Evolutionary conservation across 2,329 filamentous ascomycete species (phyloP), one percentile per base, ranked within the genome.

Genomic region (Huntiella bhutanensis): DNA sequence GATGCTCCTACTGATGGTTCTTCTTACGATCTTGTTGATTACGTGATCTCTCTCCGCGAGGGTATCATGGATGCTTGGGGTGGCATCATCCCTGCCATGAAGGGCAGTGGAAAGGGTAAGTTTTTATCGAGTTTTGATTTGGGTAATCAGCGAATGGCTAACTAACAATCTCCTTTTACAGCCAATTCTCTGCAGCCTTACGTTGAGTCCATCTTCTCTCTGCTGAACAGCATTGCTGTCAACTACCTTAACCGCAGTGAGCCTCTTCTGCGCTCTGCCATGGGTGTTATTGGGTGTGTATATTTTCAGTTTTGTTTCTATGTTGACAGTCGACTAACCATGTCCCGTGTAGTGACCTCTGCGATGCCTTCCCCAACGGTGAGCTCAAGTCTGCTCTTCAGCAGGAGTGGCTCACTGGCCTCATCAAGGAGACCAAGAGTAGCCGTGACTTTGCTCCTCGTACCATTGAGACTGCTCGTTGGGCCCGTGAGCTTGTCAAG

Each of bases 51-150:
- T 15, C 73, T 98, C 42, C 80, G 91, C 46, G 92, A 98, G 60
- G 91, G 88, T 55, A 96, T 98, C 54, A 94, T 96, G 80, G 91
- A 98, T 69, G 91, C 91, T 33, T 98, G 92, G 87, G 86, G 87
- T 56, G 91, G 91, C 54, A 91, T 94, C 54, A 86, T 98, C 58
- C 78, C 88, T 60, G 86, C 91, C 45, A 86, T 96, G 80, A 93
- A 91, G 69, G 65, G 71, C 44, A 83, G 80, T 57, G 68, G 68
- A 57, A 88, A 88, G 69, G 77, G 80, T 82, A 63, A 62, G 76
- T 65, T 8, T 47, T 35, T 19, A 28, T 28, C 22, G 2, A 28
- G 22, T 13, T 6, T 16, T 41, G 34, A 16, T 15, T 37, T 8
- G 34, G 35, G 22, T 53, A 16, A 59, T 64, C 44, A 61, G 65